A percentile compares a stretch with the other conserved stretches of the same genome.
phyloP scores from a whole-genome alignment of 164 flowering plant genomes.

The Warburgia ugandensis region DNA sequence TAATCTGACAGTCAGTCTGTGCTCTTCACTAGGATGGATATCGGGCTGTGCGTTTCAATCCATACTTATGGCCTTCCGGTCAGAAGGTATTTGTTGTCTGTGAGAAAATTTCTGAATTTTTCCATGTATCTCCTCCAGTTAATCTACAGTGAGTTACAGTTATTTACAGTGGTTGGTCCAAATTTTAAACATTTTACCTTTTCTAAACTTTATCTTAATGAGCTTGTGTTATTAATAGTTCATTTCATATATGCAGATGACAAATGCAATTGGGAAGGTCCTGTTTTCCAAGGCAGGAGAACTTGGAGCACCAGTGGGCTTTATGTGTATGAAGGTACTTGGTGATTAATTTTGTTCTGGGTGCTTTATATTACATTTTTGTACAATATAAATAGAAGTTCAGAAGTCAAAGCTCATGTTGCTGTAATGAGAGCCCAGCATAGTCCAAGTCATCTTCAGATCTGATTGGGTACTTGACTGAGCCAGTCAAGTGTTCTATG shows the following conservation, averaged over 20 bases:
- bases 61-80: conserved; percentile 82
- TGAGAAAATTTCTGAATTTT: neutral
- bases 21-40: conserved; percentile 64
- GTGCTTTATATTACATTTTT: too few relatives aligned
- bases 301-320: conserved; percentile 81
- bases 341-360: too few relatives aligned
- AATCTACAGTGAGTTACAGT: neutral
- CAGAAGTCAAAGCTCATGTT: too few relatives aligned
- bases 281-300: conserved; percentile 86
- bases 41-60: conserved; percentile 89
- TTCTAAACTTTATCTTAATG: neutral
- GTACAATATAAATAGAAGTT: too few relatives aligned
- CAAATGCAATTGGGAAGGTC: conserved; percentile 73
- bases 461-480: too few relatives aligned
- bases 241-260: conserved; percentile 47
- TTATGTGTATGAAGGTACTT: conserved; percentile 96
- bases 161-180: neutral
- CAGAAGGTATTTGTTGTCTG: conserved; percentile 43
- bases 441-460: too few relatives aligned
- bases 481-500: too few relatives aligned
- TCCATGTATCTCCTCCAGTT: neutral
- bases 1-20: conserved; percentile 3
- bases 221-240: neutral
- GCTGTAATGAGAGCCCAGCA: too few relatives aligned
- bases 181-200: neutral